Base-by-base conservation (phyloP, 1,139 yeast species). In the Diutina siamensis region DNA sequence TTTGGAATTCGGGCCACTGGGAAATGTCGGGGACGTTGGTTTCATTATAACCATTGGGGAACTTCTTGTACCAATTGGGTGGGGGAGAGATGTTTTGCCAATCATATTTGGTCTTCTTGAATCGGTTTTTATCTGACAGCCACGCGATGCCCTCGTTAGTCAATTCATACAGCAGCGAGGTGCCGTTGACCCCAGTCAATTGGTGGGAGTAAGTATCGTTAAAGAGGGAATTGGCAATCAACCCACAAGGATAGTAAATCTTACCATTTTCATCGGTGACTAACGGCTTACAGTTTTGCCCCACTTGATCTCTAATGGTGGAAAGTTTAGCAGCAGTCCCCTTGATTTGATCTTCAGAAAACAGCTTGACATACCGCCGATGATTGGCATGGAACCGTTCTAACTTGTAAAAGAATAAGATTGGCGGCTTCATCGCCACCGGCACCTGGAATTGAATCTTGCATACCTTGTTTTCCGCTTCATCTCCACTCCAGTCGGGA, bases 371-470 rank as follows among this genome's bases (percentile, higher is more conserved):
- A 62, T 76, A 92, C 57, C 97, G 79, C 61, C 98, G 82, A 64
- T 92, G 98, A 65, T 92, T 92, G 47, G 94, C 94, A 62, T 83
- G 78, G 62, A 92, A 92, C 53, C 83, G 80, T 50, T 88, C 80
- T 54, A 92, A 65, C 54, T 86, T 73, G 70, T 92, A 92, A 61
- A 82, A 87, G 52, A 87, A 64, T 57, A 75, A 87, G 36, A 89
- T 76, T 3, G 95, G 94, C 2, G 83, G 79, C 41, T 81, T 80
- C 61, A 92, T 68, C 41, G 75, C 78, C 45, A 76, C 68, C 21
- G 96, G 94, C n/a, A 85, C 72, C 46, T 78, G 74, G 59, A 92
- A 89, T 61, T 85, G 87, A 47, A 92, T 63, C 48, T 74, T 69
- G 61, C 97, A 89, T n/a, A 81, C 76, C 38, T 71, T 72, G 50